phyloP scores from a whole-genome alignment of 192 early-diverging fungal species.

The Spizellomyces punctatus region DNA sequence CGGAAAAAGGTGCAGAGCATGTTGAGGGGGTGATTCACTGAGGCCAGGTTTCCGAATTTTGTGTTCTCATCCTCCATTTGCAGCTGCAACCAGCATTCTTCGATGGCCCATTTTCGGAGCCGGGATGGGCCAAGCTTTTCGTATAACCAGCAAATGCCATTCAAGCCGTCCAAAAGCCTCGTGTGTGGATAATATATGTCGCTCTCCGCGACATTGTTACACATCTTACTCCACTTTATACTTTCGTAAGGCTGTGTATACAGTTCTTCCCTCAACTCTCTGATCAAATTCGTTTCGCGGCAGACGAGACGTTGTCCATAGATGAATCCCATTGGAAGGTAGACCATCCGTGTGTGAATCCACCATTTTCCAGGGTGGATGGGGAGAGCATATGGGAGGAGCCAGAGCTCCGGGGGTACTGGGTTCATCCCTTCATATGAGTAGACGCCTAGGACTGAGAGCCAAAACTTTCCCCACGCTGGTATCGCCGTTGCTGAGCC shows the following conservation, averaged over 20 bases:
- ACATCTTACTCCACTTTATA: slow-evolving; percentile 80
- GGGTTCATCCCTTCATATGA: slow-evolving; percentile 97
- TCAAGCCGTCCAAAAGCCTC: slow-evolving; percentile 70
- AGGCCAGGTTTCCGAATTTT: slow-evolving; percentile 85
- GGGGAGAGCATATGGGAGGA: slow-evolving; percentile 80
- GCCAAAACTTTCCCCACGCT: slow-evolving; percentile 99
- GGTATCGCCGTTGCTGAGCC: slow-evolving; percentile 84
- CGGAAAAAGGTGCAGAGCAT: slow-evolving; percentile 85
- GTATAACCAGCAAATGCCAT: slow-evolving; percentile 70
- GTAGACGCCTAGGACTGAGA: slow-evolving; percentile 85
- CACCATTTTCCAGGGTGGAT: slow-evolving; percentile 91
- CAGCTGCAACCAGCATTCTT: slow-evolving; percentile 78
- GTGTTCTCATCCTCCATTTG: slow-evolving; percentile 90
- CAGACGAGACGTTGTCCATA: slow-evolving; percentile 71
- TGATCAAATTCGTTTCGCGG: slow-evolving; percentile 68
- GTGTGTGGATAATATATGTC: slow-evolving; percentile 90
- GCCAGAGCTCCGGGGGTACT: slow-evolving; percentile 91
- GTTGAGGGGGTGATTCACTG: slow-evolving; percentile 91
- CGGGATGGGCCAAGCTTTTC: slow-evolving; percentile 66
- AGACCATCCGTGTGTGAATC: slow-evolving; percentile 91
- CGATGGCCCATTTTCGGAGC: slow-evolving; percentile 70
- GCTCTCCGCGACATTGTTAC: slow-evolving; percentile 77
- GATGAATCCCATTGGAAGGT: slow-evolving; percentile 94
- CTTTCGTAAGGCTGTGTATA: slow-evolving; percentile 83
- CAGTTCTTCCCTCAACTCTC: slow-evolving; percentile 82